Conservation (phyloP, 768 basidiomycete species). For the Hygrocybe punicea region DNA sequence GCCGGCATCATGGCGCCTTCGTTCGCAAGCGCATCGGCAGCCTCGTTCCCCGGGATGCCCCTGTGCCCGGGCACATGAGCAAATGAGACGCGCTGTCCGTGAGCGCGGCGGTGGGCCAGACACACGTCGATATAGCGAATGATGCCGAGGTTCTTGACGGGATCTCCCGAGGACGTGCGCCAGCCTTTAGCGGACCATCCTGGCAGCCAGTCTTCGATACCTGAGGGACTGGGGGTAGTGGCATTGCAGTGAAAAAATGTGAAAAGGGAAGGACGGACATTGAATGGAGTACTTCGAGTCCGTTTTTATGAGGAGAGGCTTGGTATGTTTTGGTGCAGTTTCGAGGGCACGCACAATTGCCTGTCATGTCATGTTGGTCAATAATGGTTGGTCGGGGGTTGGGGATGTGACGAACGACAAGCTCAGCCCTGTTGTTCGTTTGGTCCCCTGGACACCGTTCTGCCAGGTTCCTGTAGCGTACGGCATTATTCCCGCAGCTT, state of each 20-base stretch:
- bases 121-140: slow-evolving; percentile 69
- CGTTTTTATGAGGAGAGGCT: slow-evolving; percentile 68
- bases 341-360: slow-evolving; percentile 83
- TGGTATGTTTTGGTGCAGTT: slow-evolving; percentile 53
- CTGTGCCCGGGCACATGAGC: slow-evolving; percentile 77
- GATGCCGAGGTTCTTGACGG: slow-evolving; percentile 70
- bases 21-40: slow-evolving; percentile 74
- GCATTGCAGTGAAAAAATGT: not conserved
- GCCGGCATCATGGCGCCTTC: slow-evolving; percentile 44
- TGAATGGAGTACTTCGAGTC: slow-evolving; percentile 84
- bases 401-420: slow-evolving; percentile 54
- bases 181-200: slow-evolving; percentile 63
- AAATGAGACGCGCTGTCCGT: slow-evolving; percentile 57
- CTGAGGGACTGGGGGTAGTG: slow-evolving; percentile 22
- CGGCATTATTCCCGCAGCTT: not conserved
- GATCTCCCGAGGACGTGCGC: slow-evolving; percentile 42
- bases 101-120: slow-evolving; percentile 48
- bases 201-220: slow-evolving; percentile 63
- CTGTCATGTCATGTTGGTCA: slow-evolving; percentile 37
- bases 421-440: slow-evolving; percentile 86
- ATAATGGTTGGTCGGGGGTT: not conserved
- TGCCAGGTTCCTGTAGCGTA: slow-evolving; percentile 59
- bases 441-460: slow-evolving; percentile 81
- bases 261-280: slow-evolving; percentile 44
- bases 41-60: slow-evolving; percentile 81